phyloP scores from a whole-genome alignment of 495 filamentous ascomycete species.

The Penicillium malachiteum region DNA sequence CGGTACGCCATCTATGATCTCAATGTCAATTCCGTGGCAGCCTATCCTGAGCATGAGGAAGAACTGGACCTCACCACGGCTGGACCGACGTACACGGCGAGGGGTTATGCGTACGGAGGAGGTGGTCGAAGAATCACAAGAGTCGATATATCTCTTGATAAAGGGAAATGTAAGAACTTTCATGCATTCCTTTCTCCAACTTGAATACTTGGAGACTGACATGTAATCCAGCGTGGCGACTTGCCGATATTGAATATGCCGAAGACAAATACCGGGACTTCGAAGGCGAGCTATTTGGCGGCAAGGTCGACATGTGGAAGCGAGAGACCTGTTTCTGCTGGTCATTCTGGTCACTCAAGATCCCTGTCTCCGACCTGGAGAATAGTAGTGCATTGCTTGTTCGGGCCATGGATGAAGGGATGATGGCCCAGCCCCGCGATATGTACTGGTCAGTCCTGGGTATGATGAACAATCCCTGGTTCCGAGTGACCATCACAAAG shows the following conservation, averaged over 20 bases:
- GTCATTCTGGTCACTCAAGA: slow-evolving; percentile 88
- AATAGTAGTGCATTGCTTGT: slow-evolving; percentile 74
- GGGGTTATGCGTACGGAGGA: slow-evolving; percentile 88
- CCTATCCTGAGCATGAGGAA: slow-evolving; percentile 82
- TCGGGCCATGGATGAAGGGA: slow-evolving; percentile 86
- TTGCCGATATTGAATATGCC: slow-evolving; percentile 80
- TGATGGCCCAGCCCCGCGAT: slow-evolving; percentile 85
- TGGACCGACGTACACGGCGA: slow-evolving; percentile 58
- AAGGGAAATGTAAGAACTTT: slow-evolving; percentile 15
- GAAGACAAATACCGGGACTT: slow-evolving; percentile 83
- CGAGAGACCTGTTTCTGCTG: slow-evolving; percentile 85
- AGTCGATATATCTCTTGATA: slow-evolving; percentile 83
- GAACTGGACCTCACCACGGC: slow-evolving; percentile 51
- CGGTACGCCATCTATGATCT: slow-evolving; percentile 94
- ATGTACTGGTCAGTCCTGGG: slow-evolving; percentile 97
- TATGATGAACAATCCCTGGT: slow-evolving; percentile 99
- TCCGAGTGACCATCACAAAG: slow-evolving; percentile 72
- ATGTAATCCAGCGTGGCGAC: slow-evolving; percentile 59
- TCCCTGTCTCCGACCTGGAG: slow-evolving; percentile 61
- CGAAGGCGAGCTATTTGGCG: slow-evolving; percentile 69
- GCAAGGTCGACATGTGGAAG: slow-evolving; percentile 77
- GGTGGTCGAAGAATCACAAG: slow-evolving; percentile 83
- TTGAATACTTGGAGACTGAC: slow-evolving; percentile 18
- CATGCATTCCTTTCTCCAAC: background rate
- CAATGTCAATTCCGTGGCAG: slow-evolving; percentile 82